Evolutionary conservation across 2,329 filamentous ascomycete genomes (phyloP).

Genomic region (Aspergillus sp.): DNA sequence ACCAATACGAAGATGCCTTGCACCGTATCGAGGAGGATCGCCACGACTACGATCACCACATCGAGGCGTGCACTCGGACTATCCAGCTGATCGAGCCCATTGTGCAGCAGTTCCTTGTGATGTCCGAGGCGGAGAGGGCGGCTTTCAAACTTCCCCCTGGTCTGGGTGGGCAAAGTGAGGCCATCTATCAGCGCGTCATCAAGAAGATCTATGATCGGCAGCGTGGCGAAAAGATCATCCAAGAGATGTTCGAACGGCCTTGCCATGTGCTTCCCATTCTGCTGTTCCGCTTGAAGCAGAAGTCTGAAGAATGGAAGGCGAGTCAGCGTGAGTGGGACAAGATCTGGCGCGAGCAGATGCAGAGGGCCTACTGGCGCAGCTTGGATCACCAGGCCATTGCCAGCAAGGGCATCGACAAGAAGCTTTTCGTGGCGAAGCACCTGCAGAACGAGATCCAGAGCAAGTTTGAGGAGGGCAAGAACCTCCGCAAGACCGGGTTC

Average conservation of each 20-base stretch:
- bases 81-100: slow-evolving; percentile 95
- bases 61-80: slow-evolving; percentile 90
- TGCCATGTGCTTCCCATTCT: slow-evolving; percentile 87
- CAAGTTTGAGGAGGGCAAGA: slow-evolving; percentile 86
- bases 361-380: slow-evolving; percentile 92
- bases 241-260: slow-evolving; percentile 80
- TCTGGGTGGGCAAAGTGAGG: slow-evolving; percentile 88
- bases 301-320: slow-evolving; percentile 96
- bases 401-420: slow-evolving; percentile 86
- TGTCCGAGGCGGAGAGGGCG: slow-evolving; percentile 70
- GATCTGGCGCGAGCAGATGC: slow-evolving; percentile 94
- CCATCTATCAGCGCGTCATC: slow-evolving; percentile 93
- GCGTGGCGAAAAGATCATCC: slow-evolving; percentile 78
- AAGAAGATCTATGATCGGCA: slow-evolving; percentile 95
- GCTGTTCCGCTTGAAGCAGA: slow-evolving; percentile 85
- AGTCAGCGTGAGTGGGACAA: slow-evolving; percentile 98
- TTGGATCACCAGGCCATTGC: slow-evolving; percentile 95
- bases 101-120: slow-evolving; percentile 81
- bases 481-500: slow-evolving; percentile 62
- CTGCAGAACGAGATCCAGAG: slow-evolving; percentile 88
- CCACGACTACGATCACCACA: slow-evolving; percentile 98
- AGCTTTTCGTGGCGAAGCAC: slow-evolving; percentile 84
- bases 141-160: slow-evolving; percentile 77
- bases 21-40: slow-evolving; percentile 97
- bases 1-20: slow-evolving; percentile 87